Conservation (phyloP, 257 asterid species). For the Scutellaria baicalensis region DNA sequence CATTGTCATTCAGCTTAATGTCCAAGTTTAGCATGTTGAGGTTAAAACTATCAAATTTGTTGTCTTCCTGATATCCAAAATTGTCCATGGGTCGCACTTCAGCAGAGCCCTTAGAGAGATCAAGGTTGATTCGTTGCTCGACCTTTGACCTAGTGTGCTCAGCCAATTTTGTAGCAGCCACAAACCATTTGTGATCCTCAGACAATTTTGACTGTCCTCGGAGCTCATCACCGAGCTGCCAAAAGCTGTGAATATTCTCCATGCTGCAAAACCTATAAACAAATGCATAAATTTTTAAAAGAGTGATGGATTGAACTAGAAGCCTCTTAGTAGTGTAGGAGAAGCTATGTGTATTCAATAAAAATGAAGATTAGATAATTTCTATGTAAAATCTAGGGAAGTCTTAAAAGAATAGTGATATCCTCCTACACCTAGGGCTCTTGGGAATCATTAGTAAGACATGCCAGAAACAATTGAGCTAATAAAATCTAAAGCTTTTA, state of each 20-base stretch:
- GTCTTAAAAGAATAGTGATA: no score
- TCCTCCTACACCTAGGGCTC: no score
- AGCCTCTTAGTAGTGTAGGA: no score
- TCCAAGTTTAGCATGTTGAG: conserved; percentile 72
- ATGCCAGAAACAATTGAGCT: no score
- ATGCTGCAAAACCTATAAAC: conserved; percentile 33
- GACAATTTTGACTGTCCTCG: conserved; percentile 81
- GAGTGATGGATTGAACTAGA: no score
- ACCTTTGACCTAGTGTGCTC: conserved; percentile 75
- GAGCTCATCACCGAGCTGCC: conserved; percentile 93
- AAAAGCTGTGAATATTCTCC: conserved; percentile 59
- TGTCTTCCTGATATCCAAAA: conserved; percentile 58
- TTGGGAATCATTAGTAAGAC: no score
- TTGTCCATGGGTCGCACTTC: conserved; percentile 60
- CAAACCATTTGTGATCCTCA: conserved; percentile 83
- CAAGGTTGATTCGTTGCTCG: conserved; percentile 73
- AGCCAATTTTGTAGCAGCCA: conserved; percentile 84
- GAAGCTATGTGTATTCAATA: no score
- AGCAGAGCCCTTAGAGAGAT: conserved; percentile 60
- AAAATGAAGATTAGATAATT: no score
- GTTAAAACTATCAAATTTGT: conserved; percentile 68
- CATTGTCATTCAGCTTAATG: conserved; percentile 45
- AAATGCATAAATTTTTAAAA: not conserved
- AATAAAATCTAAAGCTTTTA: no score
- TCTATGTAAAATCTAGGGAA: no score